Conservation (phyloP, 1,284 basidiomycete species). For the Ganoderma sinense region DNA sequence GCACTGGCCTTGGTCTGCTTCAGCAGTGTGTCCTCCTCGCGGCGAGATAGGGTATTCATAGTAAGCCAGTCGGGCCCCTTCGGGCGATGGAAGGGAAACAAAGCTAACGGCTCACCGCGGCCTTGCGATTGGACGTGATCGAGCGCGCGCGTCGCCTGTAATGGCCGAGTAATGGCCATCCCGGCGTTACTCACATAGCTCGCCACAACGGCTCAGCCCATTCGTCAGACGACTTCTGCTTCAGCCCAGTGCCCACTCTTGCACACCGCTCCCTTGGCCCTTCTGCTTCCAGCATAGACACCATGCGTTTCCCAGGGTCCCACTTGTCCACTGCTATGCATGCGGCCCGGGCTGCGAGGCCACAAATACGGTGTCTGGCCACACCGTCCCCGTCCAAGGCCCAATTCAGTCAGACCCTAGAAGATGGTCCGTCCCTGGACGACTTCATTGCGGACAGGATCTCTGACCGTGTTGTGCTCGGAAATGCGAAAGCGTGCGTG, state of each 20-base stretch:
- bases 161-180: no score
- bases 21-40: constrained; percentile 87
- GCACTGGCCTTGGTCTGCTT: constrained; percentile 86
- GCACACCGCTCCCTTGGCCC: background rate
- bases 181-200: constrained; percentile 22
- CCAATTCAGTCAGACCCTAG: constrained; percentile 66
- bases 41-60: constrained; percentile 88
- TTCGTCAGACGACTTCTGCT: constrained; percentile 1
- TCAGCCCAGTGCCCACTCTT: constrained; percentile 1
- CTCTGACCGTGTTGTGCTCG: constrained; percentile 75
- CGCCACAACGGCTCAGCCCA: background rate
- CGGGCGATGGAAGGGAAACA: constrained; percentile 15
- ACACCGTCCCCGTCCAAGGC: constrained; percentile 59
- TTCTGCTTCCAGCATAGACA: background rate
- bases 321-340: constrained; percentile 29
- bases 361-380: constrained; percentile 56
- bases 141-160: constrained; percentile 13
- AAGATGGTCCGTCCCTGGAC: constrained; percentile 80
- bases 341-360: constrained; percentile 28
- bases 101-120: constrained; percentile 26
- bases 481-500: constrained; percentile 79
- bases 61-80: constrained; percentile 16
- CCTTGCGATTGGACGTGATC: constrained; percentile 22
- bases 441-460: constrained; percentile 83
- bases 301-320: constrained; percentile 25